phyloP scores from a whole-genome alignment of 768 basidiomycete species.

The Xerocomus brunneocitrinus region DNA sequence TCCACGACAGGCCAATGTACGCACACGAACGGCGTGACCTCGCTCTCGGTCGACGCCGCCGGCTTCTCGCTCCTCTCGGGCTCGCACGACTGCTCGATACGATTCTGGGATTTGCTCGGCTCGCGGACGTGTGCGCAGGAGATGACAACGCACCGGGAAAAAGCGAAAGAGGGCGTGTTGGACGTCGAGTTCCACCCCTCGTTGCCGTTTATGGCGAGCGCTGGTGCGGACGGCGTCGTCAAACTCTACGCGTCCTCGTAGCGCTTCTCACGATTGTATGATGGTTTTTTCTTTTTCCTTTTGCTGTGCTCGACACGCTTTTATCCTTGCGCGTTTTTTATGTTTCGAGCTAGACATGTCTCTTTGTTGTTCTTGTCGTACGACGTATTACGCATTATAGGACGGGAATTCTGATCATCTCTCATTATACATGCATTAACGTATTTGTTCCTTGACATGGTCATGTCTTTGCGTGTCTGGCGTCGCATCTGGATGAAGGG shows the following conservation, averaged over 20 bases:
- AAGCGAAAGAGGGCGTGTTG: slow-evolving; percentile 86
- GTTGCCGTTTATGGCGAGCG: slow-evolving; percentile 84
- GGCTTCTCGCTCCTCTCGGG: slow-evolving; percentile 86
- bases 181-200: slow-evolving; percentile 82
- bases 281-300: not conserved
- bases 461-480: no score
- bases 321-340: not conserved
- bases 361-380: slow-evolving; percentile 12
- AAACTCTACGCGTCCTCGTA: slow-evolving; percentile 86
- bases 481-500: not conserved
- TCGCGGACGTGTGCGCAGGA: slow-evolving; percentile 84
- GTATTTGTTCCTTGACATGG: no score
- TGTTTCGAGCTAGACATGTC: slow-evolving; percentile 7
- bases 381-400: slow-evolving; percentile 21
- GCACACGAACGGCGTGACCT: slow-evolving; percentile 87
- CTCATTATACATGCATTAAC: slow-evolving; percentile 7
- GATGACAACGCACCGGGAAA: slow-evolving; percentile 82
- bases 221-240: slow-evolving; percentile 93
- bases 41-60: slow-evolving; percentile 81
- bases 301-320: slow-evolving; percentile 9
- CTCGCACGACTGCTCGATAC: slow-evolving; percentile 89
- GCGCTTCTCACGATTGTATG: not conserved
- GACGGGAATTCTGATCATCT: slow-evolving; percentile 25
- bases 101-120: slow-evolving; percentile 91
- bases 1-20: slow-evolving; percentile 72